phyloP scores from a whole-genome alignment of 23 red algal species.

The Gracilaria domingensis region DNA sequence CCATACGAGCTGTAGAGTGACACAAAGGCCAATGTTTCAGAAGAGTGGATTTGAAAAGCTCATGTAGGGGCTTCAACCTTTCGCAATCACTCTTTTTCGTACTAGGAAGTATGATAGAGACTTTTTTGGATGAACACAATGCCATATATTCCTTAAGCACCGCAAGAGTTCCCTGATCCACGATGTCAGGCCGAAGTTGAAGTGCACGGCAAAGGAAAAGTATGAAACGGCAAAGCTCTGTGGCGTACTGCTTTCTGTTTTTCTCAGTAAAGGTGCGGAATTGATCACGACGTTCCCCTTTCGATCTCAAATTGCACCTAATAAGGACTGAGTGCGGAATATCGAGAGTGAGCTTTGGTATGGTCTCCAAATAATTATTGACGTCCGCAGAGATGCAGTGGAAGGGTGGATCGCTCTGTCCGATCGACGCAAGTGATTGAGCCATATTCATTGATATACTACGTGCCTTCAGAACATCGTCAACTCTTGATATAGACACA shows the following conservation, averaged over 20 bases:
- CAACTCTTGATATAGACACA: not conserved
- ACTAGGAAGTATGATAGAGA: not conserved
- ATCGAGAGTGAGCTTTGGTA: not conserved
- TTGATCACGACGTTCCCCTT: not conserved
- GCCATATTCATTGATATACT: no score
- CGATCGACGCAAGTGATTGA: not conserved
- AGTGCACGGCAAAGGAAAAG: not conserved
- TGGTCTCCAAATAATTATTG: not conserved
- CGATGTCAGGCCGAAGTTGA: not conserved
- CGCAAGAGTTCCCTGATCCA: not conserved
- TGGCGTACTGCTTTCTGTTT: not conserved
- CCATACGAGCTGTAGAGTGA: not conserved
- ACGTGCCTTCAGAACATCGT: not conserved
- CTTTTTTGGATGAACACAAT: not conserved
- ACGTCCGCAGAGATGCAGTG: not conserved
- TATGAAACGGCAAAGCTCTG: not conserved
- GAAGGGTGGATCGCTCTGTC: not conserved
- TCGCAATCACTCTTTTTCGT: not conserved
- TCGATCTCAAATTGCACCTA: not conserved
- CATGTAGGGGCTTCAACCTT: not conserved
- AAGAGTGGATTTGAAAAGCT: not conserved
- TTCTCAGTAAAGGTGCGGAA: not conserved
- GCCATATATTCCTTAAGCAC: not conserved
- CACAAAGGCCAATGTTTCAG: not conserved
- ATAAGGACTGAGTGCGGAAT: not conserved